Evolutionary conservation across 345 rosid species (phyloP).

Genomic region (Aquilaria sinensis): DNA sequence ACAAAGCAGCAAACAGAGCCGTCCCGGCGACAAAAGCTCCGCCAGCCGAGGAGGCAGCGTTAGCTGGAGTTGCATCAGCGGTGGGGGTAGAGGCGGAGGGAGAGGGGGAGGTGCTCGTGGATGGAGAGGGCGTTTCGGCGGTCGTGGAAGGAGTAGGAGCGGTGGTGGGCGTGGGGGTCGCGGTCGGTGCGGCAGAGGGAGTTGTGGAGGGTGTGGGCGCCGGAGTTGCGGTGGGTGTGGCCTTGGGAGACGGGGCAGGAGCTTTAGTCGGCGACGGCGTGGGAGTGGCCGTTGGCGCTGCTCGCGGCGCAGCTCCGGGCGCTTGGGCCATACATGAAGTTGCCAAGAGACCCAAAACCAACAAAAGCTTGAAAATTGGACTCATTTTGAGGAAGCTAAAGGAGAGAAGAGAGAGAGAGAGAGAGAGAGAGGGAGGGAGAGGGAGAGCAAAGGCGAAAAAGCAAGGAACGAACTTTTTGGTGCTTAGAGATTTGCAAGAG

Average conservation of each 20-base stretch:
- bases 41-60: conserved; percentile 20
- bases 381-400: conserved; percentile 29
- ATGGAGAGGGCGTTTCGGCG: conserved; percentile 20
- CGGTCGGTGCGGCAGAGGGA: conserved; percentile 5
- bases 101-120: conserved; percentile 13
- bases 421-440: background rate
- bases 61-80: conserved; percentile 8
- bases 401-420: background rate
- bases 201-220: conserved; percentile 25
- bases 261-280: conserved; percentile 22
- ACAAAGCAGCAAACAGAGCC: conserved; percentile 40
- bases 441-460: background rate
- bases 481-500: background rate
- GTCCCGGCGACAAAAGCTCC: conserved; percentile 43
- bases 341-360: conserved; percentile 60
- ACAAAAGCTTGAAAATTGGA: conserved; percentile 38
- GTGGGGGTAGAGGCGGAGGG: conserved; percentile 13
- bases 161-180: conserved; percentile 17
- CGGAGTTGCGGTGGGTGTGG: conserved; percentile 17
- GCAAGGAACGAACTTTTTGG: too few relatives aligned
- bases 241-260: conserved; percentile 24
- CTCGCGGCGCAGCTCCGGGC: conserved; percentile 40
- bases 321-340: conserved; percentile 70
- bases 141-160: conserved; percentile 17
- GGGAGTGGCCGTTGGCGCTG: conserved; percentile 19